Conservation (phyloP, 2,329 filamentous ascomycete genomes). For the Daldinia eschscholtzii region DNA sequence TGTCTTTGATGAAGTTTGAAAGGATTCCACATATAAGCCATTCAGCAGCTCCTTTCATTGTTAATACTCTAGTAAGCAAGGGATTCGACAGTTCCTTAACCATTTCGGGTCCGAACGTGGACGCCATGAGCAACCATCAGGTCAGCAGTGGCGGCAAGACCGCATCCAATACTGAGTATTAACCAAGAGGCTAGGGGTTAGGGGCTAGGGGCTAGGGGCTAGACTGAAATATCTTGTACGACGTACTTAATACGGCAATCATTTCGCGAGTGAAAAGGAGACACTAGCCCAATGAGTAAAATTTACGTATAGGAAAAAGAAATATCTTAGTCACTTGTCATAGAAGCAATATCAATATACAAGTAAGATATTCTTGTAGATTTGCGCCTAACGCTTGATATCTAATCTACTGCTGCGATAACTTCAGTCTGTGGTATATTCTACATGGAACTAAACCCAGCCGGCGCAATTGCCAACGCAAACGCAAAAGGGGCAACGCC, state of each 20-base stretch:
- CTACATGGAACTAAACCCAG: slow-evolving; percentile 5
- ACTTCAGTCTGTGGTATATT: slow-evolving; percentile 25
- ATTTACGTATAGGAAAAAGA: background rate
- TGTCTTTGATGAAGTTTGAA: background rate
- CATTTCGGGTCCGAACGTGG: background rate
- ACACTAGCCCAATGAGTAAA: background rate
- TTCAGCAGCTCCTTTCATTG: background rate
- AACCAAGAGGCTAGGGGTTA: too few species aligned
- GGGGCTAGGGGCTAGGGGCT: too few species aligned
- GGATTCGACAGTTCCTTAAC: background rate
- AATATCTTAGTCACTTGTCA: background rate
- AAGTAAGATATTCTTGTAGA: background rate
- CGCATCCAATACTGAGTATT: background rate
- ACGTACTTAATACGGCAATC: background rate
- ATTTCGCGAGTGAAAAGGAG: background rate
- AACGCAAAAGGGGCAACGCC: background rate
- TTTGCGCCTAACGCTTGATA: background rate
- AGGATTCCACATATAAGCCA: background rate
- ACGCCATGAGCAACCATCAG: background rate
- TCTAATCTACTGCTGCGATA: slow-evolving; percentile 8
- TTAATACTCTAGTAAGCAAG: background rate
- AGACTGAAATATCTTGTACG: too few species aligned
- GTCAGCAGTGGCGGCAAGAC: background rate
- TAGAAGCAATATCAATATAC: background rate
- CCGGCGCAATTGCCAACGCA: background rate